These are phyloP conservation scores for Sporothrix dimorphospora DNA, from an alignment of 2,329 filamentous ascomycete genomes.

Conservation along the genomic window DNA sequence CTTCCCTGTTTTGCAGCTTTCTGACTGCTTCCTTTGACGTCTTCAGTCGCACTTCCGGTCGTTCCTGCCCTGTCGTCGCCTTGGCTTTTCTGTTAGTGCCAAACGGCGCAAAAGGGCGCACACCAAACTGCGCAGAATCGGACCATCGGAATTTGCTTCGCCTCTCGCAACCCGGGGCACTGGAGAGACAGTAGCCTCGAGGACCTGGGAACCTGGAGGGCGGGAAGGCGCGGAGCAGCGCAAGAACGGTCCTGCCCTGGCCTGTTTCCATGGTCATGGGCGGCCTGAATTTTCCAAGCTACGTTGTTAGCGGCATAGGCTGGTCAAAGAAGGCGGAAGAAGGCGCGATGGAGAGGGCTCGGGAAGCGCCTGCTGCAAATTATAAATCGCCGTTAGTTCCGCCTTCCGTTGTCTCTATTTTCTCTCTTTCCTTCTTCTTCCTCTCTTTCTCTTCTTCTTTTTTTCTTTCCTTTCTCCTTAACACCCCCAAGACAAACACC, in stretches of 20 bases:
- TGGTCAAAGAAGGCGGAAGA: not conserved
- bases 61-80: slow-evolving; percentile 1
- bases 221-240: slow-evolving; percentile 18
- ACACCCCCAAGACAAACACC: not conserved
- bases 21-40: not conserved
- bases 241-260: not conserved
- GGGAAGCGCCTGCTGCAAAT: slow-evolving; percentile 11
- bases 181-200: slow-evolving; percentile 2
- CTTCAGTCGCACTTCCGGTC: not conserved
- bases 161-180: slow-evolving; percentile 2
- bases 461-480: not conserved
- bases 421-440: no score
- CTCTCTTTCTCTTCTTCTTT: not conserved
- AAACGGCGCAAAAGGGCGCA: slow-evolving; percentile 10
- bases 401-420: not conserved
- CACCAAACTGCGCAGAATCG: slow-evolving; percentile 7
- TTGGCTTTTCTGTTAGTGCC: slow-evolving; percentile 17
- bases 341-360: slow-evolving; percentile 5
- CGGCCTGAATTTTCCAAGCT: slow-evolving; percentile 18
- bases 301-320: slow-evolving; percentile 11
- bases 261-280: slow-evolving; percentile 5
- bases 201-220: slow-evolving; percentile 13
- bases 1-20: not conserved
- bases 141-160: slow-evolving; percentile 15
- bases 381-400: slow-evolving; percentile 22